phyloP scores from a whole-genome alignment of 202 grass and related monocot species.

The Brachypodium distachyon region DNA sequence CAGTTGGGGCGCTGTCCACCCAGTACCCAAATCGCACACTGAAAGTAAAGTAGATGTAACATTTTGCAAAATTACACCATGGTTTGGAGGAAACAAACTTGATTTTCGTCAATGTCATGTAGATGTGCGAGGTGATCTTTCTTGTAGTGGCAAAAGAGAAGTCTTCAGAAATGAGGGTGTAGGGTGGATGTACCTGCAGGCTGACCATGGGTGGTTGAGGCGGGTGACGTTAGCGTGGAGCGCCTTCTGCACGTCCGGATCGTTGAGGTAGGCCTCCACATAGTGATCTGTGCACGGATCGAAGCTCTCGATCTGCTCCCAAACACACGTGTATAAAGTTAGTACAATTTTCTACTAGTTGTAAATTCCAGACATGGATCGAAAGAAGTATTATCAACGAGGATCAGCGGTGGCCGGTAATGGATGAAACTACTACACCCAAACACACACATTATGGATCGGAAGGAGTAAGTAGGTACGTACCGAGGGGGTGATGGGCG shows the following conservation, averaged over 20 bases:
- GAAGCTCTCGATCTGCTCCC: slow-evolving; percentile 64
- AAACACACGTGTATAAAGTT: neutral
- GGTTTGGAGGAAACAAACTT: neutral
- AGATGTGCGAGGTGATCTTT: too few species aligned
- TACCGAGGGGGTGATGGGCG: slow-evolving; percentile 51
- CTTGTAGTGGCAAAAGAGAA: too few species aligned
- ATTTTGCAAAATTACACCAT: neutral
- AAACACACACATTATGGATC: too few species aligned
- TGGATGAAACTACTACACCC: too few species aligned
- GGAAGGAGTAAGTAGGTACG: too few species aligned
- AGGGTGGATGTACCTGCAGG: slow-evolving; percentile 45
- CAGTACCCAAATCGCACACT: slow-evolving; percentile 44
- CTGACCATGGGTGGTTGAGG: slow-evolving; percentile 47
- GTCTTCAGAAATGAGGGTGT: too few species aligned
- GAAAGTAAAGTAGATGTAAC: slow-evolving; percentile 9
- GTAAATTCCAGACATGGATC: too few species aligned
- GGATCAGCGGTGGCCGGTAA: too few species aligned
- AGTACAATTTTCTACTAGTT: neutral
- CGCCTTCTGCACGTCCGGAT: slow-evolving; percentile 50
- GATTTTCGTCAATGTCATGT: neutral
- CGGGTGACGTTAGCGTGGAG: slow-evolving; percentile 75
- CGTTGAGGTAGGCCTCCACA: slow-evolving; percentile 72
- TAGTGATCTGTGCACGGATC: slow-evolving; percentile 75
- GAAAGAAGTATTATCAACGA: too few species aligned
- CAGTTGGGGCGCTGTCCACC: slow-evolving; percentile 38